phyloP scores from a whole-genome alignment of 2,329 filamentous ascomycete species.

The Escovopsis sp. region DNA sequence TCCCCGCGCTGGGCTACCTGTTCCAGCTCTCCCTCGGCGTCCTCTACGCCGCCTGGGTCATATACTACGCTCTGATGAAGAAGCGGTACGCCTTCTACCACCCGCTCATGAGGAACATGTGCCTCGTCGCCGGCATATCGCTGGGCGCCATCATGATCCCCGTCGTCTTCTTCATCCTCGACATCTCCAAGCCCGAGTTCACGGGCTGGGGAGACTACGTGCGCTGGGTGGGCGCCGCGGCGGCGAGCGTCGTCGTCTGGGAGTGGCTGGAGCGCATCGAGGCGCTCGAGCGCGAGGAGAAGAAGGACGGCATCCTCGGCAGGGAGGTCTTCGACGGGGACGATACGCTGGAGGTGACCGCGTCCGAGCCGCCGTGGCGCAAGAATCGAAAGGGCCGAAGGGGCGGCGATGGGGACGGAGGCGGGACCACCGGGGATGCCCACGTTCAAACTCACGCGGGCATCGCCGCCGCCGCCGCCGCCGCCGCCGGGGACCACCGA shows the following conservation, averaged over 20 bases:
- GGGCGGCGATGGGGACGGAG: conserved; percentile 7
- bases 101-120: conserved; percentile 78
- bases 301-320: conserved; percentile 83
- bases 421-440: conserved; percentile 2
- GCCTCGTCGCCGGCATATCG: conserved; percentile 64
- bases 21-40: conserved; percentile 79
- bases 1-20: conserved; percentile 80
- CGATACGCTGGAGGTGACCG: conserved; percentile 63
- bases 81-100: conserved; percentile 85
- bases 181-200: conserved; percentile 73
- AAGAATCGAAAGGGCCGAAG: conserved; percentile 23
- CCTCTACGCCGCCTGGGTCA: conserved; percentile 83
- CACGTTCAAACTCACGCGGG: too few species aligned
- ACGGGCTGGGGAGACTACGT: conserved; percentile 93
- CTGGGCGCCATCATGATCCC: conserved; percentile 73
- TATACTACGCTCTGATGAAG: conserved; percentile 88
- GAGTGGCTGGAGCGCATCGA: conserved; percentile 96
- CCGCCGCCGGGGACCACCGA: conserved; percentile 8
- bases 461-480: conserved; percentile 7
- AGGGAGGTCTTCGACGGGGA: conserved; percentile 88
- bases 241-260: conserved; percentile 93
- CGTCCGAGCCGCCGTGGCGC: conserved; percentile 35
- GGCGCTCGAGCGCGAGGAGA: conserved; percentile 79
- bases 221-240: conserved; percentile 87
- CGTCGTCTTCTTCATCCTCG: conserved; percentile 83